Evolutionary conservation across 768 basidiomycete genomes (phyloP), one percentile per base, ranked within the genome.

Genomic region (Termitomyces sp.): DNA sequence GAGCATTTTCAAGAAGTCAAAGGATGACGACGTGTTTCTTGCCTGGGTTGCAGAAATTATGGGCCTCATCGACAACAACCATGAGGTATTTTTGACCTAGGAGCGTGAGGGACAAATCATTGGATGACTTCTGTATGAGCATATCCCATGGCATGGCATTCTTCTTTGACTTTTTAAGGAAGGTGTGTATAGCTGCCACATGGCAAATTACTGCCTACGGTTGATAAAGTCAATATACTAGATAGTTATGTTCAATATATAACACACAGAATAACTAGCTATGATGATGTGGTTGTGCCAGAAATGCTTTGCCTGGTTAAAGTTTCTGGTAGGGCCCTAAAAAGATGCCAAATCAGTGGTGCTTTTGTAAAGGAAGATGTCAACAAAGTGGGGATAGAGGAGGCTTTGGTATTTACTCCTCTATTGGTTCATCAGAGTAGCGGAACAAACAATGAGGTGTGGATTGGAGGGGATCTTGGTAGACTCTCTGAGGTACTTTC

Each of bases 311-410:
- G 13, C 20, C 36, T 8, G 1, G 9, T 12, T 36, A 65, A 67
- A 50, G 0, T 65, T 57, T 0, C 68, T 67, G 4, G 41, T 6
- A 0, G 49, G 13, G 1, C 55, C 50, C 72, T 70, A 73, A 52
- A 74, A 75, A 0, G 0, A 1, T 0, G 23, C n/a, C 2, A 54
- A 23, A 5, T 57, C 52, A 5, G 63, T 48, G 0, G 12, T 49
- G 20, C 61, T 57, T 3, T 61, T 58, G 18, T 74, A 74, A 14
- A 67, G n/a, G 16, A 74, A 55, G 5, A 75, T 65, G 23, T 72
- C 70, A 5, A 50, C 8, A 0, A n/a, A 50, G 2, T 50, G 49
- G 3, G 32, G 49, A 9, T n/a, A 4, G 3, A 50, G 49, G 2
- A 50, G 49, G 16, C 32, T 33, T 9, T 12, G 49, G 0, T 33